Evolutionary conservation across 805 yeast species (phyloP).

Genomic region (Lipomyces spencermartinsiae): DNA sequence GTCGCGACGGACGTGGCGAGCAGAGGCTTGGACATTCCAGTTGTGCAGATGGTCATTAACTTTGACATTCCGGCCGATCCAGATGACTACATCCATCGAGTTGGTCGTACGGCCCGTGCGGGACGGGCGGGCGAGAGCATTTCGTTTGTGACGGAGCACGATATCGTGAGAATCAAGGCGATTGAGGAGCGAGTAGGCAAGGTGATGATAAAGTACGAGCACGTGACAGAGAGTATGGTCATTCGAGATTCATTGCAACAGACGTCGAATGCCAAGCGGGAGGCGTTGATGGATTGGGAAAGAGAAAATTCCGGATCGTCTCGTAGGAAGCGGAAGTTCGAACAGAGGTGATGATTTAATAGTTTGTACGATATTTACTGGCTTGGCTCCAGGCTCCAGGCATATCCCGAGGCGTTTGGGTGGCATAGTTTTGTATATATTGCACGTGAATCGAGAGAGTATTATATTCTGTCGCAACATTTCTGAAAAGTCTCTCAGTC

Average conservation of each 20-base stretch:
- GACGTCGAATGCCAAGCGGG: constrained; percentile 84
- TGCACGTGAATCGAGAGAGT: background rate
- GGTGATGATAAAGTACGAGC: constrained; percentile 77
- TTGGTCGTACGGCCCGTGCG: constrained; percentile 99
- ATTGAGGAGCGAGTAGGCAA: constrained; percentile 84
- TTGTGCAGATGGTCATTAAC: constrained; percentile 86
- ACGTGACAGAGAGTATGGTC: constrained; percentile 75
- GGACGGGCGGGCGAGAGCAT: constrained; percentile 87
- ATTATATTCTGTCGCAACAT: background rate
- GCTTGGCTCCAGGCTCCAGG: background rate
- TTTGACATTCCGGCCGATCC: constrained; percentile 96
- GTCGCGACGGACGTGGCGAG: constrained; percentile 98
- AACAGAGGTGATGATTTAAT: background rate
- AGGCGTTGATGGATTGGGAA: constrained; percentile 93
- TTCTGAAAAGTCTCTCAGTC: background rate
- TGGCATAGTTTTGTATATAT: background rate
- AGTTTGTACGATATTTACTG: background rate
- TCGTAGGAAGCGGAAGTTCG: background rate
- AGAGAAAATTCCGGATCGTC: constrained; percentile 56
- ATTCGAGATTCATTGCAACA: constrained; percentile 72
- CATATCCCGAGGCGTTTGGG: background rate
- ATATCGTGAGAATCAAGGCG: constrained; percentile 77
- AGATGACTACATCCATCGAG: constrained; percentile 94
- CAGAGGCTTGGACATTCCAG: constrained; percentile 95
- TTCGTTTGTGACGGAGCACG: constrained; percentile 83